Conservation (phyloP, 2,329 filamentous ascomycete species). For the Fusarium burgessii region DNA sequence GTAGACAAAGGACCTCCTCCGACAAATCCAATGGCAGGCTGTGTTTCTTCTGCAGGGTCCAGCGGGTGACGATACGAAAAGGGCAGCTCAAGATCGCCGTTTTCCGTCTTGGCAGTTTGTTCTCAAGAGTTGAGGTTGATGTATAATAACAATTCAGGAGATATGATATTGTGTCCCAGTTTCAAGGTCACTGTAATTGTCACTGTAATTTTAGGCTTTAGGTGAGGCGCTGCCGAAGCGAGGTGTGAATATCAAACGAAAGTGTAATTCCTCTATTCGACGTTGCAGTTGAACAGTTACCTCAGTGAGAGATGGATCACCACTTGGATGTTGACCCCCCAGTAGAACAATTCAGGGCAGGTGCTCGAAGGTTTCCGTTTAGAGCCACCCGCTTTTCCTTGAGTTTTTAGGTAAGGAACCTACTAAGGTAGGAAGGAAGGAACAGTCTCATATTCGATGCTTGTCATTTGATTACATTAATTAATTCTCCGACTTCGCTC, state of each 20-base stretch:
- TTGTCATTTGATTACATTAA: conserved; percentile 17
- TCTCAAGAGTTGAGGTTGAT: neutral
- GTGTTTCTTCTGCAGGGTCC: conserved; percentile 26
- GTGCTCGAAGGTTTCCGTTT: conserved; percentile 21
- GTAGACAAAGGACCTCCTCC: conserved; percentile 22
- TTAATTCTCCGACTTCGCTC: conserved; percentile 10
- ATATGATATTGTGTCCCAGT: neutral
- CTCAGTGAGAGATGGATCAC: neutral
- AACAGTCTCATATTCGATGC: neutral
- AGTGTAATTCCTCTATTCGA: neutral
- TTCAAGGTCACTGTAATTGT: neutral
- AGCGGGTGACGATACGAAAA: conserved; percentile 18
- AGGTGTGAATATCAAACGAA: neutral
- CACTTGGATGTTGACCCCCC: neutral
- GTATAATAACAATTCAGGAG: neutral
- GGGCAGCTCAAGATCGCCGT: conserved; percentile 23
- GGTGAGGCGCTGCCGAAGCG: neutral
- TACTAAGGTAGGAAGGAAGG: neutral
- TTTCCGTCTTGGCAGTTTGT: conserved; percentile 33
- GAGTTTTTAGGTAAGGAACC: neutral
- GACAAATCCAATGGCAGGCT: conserved; percentile 3
- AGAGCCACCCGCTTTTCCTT: conserved; percentile 26
- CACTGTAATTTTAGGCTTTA: neutral
- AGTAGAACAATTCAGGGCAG: conserved; percentile 8
- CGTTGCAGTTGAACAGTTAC: neutral